A percentile compares a stretch with the other conserved stretches of the same genome.
Conservation (phyloP, 257 asterid species). For the Coffea canephora region DNA sequence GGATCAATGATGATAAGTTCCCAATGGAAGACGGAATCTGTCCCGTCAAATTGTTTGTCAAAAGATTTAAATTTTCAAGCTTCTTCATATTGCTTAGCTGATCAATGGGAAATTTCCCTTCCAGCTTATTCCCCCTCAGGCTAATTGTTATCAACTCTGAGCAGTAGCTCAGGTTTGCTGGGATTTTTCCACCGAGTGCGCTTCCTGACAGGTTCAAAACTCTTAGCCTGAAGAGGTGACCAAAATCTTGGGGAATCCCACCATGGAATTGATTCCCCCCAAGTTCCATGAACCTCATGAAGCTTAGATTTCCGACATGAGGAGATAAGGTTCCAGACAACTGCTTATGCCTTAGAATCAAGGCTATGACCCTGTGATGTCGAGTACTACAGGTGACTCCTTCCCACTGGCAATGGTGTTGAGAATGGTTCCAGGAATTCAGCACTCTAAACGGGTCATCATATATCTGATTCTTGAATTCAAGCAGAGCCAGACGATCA, state of each 20-base stretch:
- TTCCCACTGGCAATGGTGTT: conserved; percentile 19
- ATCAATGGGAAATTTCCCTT: neutral
- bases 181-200: neutral
- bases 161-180: neutral
- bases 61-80: neutral
- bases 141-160: too few species aligned
- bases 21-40: neutral
- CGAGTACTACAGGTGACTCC: conserved; percentile 17
- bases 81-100: neutral
- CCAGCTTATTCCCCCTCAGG: neutral
- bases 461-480: neutral
- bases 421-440: neutral
- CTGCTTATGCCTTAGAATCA: too few species aligned
- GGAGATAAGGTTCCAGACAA: neutral
- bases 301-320: neutral
- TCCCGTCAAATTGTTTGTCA: neutral
- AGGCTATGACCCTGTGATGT: neutral
- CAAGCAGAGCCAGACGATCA: neutral
- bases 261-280: conserved; percentile 26
- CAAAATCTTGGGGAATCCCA: conserved; percentile 30
- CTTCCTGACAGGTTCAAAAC: neutral
- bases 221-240: conserved; percentile 19
- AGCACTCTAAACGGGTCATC: neutral
- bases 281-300: conserved; percentile 17
- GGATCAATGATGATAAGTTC: neutral